Evolutionary conservation across 1,284 basidiomycete genomes (phyloP).

Genomic region (Cystodermella granulosa): DNA sequence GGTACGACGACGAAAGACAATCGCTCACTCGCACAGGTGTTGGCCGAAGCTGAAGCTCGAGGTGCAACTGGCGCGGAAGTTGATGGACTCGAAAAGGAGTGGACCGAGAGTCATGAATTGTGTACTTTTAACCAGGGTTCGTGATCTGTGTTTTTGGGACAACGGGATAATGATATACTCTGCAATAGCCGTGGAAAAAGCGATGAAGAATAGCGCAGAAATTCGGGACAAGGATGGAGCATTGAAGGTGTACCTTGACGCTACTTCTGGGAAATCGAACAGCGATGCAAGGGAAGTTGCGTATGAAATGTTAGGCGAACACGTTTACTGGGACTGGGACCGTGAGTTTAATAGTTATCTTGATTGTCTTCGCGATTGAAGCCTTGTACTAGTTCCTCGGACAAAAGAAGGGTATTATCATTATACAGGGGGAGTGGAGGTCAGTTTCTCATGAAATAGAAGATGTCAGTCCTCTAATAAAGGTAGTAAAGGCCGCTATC

Average conservation of each 20-base stretch:
- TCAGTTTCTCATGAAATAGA: too few species aligned
- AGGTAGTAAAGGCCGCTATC: conserved; percentile 58
- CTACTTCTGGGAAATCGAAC: conserved; percentile 67
- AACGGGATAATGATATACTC: background rate
- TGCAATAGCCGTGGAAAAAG: conserved; percentile 54
- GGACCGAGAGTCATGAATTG: conserved; percentile 69
- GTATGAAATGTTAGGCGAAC: conserved; percentile 63
- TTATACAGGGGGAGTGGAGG: conserved; percentile 77
- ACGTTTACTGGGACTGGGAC: conserved; percentile 85
- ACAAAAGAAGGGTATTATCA: conserved; percentile 92
- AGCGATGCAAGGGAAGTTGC: conserved; percentile 70
- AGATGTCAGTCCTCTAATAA: too few species aligned
- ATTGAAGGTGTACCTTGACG: conserved; percentile 55
- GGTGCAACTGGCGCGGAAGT: conserved; percentile 70
- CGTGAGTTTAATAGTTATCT: conserved; percentile 41
- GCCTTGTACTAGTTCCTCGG: conserved; percentile 57
- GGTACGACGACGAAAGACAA: conserved; percentile 57
- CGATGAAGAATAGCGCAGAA: conserved; percentile 45
- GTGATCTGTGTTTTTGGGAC: conserved; percentile 2
- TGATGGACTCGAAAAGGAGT: conserved; percentile 72
- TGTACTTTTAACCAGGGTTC: conserved; percentile 81
- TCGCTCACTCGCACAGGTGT: conserved; percentile 66
- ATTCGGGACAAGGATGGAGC: conserved; percentile 56
- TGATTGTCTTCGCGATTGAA: conserved; percentile 3
- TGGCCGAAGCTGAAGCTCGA: conserved; percentile 67